Evolutionary conservation across 176 grass and related monocot species (phyloP).

Genomic region (Alloteropsis semialata): DNA sequence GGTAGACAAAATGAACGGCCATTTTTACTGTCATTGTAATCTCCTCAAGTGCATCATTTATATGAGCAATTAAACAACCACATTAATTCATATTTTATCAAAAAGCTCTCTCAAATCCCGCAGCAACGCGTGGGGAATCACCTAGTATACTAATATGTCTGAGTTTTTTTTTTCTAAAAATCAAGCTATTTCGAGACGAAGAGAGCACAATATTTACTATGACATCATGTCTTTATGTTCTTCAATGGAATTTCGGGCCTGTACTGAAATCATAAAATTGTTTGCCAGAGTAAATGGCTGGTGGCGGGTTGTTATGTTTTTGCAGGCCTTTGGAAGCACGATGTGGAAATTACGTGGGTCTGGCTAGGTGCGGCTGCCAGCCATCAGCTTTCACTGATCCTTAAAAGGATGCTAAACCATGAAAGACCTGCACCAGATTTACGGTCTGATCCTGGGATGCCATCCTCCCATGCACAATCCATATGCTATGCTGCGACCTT

Average conservation of each 20-base stretch:
- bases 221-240: too few relatives aligned
- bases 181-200: too few relatives aligned
- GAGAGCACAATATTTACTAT: too few relatives aligned
- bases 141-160: too few relatives aligned
- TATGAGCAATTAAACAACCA: too few relatives aligned
- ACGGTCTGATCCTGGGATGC: constrained; percentile 91
- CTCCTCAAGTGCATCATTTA: too few relatives aligned
- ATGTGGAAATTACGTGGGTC: constrained; percentile 67
- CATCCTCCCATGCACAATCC: constrained; percentile 89
- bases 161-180: too few relatives aligned
- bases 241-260: background rate
- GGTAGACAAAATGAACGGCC: too few relatives aligned
- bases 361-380: constrained; percentile 55
- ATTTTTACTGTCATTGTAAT: too few relatives aligned
- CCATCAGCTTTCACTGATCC: constrained; percentile 38
- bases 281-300: constrained; percentile 82
- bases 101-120: too few relatives aligned
- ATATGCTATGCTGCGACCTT: constrained; percentile 63
- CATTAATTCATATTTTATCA: too few relatives aligned
- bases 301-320: constrained; percentile 49
- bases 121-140: too few relatives aligned
- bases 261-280: background rate
- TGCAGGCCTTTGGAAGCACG: constrained; percentile 65
- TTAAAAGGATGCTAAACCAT: constrained; percentile 77
- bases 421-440: constrained; percentile 63